Base-by-base conservation (phyloP, 306 rosid genomes). In the Casuarina equisetifolia region DNA sequence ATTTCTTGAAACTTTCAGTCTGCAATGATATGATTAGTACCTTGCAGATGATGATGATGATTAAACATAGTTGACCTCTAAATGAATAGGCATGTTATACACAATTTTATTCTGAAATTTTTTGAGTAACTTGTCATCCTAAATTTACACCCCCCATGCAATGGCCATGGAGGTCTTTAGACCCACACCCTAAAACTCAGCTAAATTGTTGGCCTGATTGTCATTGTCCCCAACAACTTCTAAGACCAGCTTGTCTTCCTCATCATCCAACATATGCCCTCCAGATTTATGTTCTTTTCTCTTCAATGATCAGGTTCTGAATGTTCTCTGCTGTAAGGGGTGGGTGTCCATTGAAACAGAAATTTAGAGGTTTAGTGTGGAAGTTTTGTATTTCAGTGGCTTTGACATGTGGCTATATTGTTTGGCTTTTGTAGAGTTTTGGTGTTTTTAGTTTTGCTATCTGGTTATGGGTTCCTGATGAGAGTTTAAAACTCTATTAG, bases 201-300 rank as follows among this genome's bases (percentile, higher is more conserved):
- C 74, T 82, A 89, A 77, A 53, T 92, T 8, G 93, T 97, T 0
- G 97, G 98, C 0, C 92, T 94, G 82, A 74, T 94, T 2, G 97
- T 94, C 16, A 76, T 92, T 45, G 89, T 91, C n/a, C 87, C 92
- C 74, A 94, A 84, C 85, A 90, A 81, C 71, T 90, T 92, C 82
- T 86, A 92, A 9, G 97, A 90, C 70, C 87, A 90, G 6, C 49
- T 94, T 35, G 93, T 91, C 50, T 94, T 94, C 85, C 92, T 89
- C 86, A 86, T 91, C 3, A 94, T 92, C 15, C 97, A 3, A 89
- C 92, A 4, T 92, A 92, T 1, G 93, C 90, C 2, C 80, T 92
- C 0, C 89, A 90, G n/a, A 85, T 89, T 54, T 79, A 74, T 83
- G 3, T 83, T 0, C 12, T 63, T 2, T 87, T 92, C 55, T 97